Conservation (phyloP, 2,329 filamentous ascomycete genomes). For the Diplocarpon rosae region DNA sequence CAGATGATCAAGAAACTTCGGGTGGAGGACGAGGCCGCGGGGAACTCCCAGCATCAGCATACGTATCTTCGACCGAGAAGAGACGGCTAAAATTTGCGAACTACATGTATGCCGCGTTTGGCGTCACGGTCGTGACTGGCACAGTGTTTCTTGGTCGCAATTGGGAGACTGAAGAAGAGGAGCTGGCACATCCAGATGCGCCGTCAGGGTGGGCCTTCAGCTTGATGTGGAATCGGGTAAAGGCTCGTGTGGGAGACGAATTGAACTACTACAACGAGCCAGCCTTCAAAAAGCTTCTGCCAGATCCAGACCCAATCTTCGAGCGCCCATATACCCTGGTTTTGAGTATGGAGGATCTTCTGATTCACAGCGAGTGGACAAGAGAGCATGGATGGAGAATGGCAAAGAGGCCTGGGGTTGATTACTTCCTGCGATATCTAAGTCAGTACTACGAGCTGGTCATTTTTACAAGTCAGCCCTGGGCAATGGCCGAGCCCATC, state of each 20-base stretch:
- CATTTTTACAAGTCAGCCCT: slow-evolving; percentile 84
- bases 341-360: slow-evolving; percentile 82
- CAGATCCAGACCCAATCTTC: slow-evolving; percentile 66
- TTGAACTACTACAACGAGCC: slow-evolving; percentile 93
- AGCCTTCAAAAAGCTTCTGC: slow-evolving; percentile 85
- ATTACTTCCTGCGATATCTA: slow-evolving; percentile 95
- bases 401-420: slow-evolving; percentile 86
- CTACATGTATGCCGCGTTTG: slow-evolving; percentile 55
- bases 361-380: slow-evolving; percentile 91
- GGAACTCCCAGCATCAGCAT: slow-evolving; percentile 66
- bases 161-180: slow-evolving; percentile 70
- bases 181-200: slow-evolving; percentile 53
- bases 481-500: slow-evolving; percentile 73
- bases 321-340: slow-evolving; percentile 87
- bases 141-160: slow-evolving; percentile 70
- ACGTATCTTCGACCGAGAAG: slow-evolving; percentile 83
- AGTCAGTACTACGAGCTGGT: slow-evolving; percentile 98
- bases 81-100: slow-evolving; percentile 68
- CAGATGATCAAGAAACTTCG: slow-evolving; percentile 29
- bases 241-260: slow-evolving; percentile 62
- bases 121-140: slow-evolving; percentile 40
- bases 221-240: slow-evolving; percentile 72
- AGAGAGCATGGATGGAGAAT: slow-evolving; percentile 91
- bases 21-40: slow-evolving; percentile 44
- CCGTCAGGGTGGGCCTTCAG: slow-evolving; percentile 68